These are phyloP conservation scores for Leptosphaerulina australis DNA, from an alignment of 2,329 filamentous ascomycete genomes.

Conservation along the genomic window DNA sequence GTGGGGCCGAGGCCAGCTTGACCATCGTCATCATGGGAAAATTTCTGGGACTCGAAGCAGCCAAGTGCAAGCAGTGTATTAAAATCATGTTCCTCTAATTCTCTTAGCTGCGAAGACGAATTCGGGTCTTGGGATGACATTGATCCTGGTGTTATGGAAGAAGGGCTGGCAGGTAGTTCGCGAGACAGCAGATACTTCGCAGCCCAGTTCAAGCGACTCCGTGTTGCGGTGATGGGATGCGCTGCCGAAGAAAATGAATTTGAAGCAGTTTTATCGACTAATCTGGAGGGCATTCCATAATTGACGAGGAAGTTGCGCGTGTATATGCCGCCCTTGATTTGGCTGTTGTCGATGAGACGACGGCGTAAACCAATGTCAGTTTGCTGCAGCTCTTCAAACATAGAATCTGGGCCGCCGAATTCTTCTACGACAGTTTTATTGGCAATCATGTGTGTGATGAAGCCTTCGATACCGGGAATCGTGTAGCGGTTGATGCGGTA, in stretches of 20 bases:
- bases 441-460: slow-evolving; percentile 63
- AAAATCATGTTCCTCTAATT: slow-evolving; percentile 50
- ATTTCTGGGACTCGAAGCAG: slow-evolving; percentile 66
- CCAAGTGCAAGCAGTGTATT: slow-evolving; percentile 69
- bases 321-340: slow-evolving; percentile 53
- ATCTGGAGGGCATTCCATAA: slow-evolving; percentile 70
- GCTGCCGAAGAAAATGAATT: slow-evolving; percentile 38
- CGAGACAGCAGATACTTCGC: slow-evolving; percentile 51
- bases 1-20: slow-evolving; percentile 67
- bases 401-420: slow-evolving; percentile 63
- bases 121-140: neutral
- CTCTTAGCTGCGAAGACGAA: neutral
- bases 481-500: slow-evolving; percentile 55
- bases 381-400: slow-evolving; percentile 60
- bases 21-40: slow-evolving; percentile 70
- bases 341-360: slow-evolving; percentile 17
- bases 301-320: slow-evolving; percentile 62
- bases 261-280: slow-evolving; percentile 59
- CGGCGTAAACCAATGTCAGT: slow-evolving; percentile 47
- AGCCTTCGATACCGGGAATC: slow-evolving; percentile 54
- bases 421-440: slow-evolving; percentile 59
- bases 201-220: slow-evolving; percentile 63
- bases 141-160: neutral
- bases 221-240: slow-evolving; percentile 55
- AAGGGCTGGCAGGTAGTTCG: slow-evolving; percentile 9